These are phyloP conservation scores for Neohortaea acidophila DNA, from an alignment of 495 filamentous ascomycete species.

Conservation along the genomic window DNA sequence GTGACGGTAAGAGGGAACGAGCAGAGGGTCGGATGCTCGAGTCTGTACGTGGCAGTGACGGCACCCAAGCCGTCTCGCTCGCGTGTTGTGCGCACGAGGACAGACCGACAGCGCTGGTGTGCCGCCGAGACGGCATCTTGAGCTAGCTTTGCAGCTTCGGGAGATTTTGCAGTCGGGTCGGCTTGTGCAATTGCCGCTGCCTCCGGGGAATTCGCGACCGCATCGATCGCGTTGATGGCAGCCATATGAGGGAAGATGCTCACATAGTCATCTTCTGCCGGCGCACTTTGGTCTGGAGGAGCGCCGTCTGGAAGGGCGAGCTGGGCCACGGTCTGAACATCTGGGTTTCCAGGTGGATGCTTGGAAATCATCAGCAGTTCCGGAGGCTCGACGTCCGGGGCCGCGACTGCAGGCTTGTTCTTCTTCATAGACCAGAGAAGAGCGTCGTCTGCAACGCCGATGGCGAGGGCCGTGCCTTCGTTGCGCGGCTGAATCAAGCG, in stretches of 20 bases:
- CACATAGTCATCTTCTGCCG: background rate
- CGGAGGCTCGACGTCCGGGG: background rate
- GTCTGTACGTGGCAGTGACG: conserved; percentile 10
- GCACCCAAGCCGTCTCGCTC: conserved; percentile 14
- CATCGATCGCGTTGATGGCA: conserved; percentile 10
- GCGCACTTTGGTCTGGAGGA: background rate
- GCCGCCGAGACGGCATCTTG: conserved; percentile 11
- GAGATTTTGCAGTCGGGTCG: conserved; percentile 9
- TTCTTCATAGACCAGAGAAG: conserved; percentile 10
- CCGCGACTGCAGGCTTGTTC: background rate
- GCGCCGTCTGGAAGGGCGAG: conserved; percentile 2
- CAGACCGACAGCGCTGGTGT: conserved; percentile 4
- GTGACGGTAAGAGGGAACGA: conserved; percentile 12
- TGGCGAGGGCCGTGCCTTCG: conserved; percentile 4
- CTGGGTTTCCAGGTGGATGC: background rate
- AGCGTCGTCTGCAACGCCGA: conserved; percentile 1
- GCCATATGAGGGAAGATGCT: conserved; percentile 14
- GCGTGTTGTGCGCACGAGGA: conserved; percentile 7
- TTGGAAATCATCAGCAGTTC: conserved; percentile 7
- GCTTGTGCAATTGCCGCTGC: conserved; percentile 6
- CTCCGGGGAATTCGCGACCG: conserved; percentile 9
- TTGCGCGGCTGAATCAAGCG: conserved; percentile 4
- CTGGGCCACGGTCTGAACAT: conserved; percentile 2
- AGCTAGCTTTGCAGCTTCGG: conserved; percentile 11
- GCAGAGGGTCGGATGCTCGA: conserved; percentile 12